phyloP scores from a whole-genome alignment of 1,284 basidiomycete genomes.

The Naganishia albida region DNA sequence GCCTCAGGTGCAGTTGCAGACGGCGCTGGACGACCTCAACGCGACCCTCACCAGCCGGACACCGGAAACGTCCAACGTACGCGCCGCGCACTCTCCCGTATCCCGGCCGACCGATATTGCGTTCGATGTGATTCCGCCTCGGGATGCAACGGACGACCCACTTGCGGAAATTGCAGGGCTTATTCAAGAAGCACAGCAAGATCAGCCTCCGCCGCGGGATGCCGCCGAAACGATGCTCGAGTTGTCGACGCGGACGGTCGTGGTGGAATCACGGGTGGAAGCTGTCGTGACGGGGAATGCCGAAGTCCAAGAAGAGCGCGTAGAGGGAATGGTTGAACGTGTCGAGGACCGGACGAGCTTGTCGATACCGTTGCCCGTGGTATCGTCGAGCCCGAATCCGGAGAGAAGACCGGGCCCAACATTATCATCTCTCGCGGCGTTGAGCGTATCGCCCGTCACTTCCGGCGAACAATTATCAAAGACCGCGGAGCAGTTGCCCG shows the following conservation, averaged over 20 bases:
- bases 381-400: neutral
- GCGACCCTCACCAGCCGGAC: neutral
- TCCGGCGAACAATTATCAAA: neutral
- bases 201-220: neutral
- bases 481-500: neutral
- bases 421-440: slow-evolving; percentile 10
- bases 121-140: neutral
- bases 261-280: neutral
- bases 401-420: slow-evolving; percentile 13
- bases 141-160: neutral
- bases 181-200: slow-evolving; percentile 7
- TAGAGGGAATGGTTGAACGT: neutral
- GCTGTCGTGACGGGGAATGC: neutral
- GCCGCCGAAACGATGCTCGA: neutral
- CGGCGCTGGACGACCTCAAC: neutral
- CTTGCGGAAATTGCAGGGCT: neutral
- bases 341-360: neutral
- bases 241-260: neutral
- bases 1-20: no score
- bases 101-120: neutral
- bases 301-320: no score
- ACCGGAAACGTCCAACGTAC: neutral
- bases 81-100: neutral
- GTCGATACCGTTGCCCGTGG: neutral
- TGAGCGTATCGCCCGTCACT: slow-evolving; percentile 5